Evolutionary conservation across 2,329 filamentous ascomycete species (phyloP).

Genomic region (Metarhizium rileyi): DNA sequence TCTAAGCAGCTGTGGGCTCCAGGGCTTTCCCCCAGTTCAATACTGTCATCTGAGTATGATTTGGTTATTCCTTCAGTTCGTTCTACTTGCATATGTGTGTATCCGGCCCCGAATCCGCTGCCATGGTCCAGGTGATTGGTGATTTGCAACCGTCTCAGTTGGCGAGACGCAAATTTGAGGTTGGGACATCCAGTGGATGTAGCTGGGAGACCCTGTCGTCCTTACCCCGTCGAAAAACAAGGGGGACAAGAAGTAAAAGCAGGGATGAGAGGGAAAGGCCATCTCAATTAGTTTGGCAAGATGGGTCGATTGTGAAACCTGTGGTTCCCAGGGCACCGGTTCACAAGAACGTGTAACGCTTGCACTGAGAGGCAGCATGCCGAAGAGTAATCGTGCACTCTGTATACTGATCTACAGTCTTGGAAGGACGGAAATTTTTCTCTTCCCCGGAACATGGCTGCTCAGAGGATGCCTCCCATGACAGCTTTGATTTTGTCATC

Average conservation of each 20-base stretch:
- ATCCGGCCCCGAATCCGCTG: conserved; percentile 3
- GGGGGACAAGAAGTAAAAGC: too few relatives aligned
- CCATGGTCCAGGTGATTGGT: neutral
- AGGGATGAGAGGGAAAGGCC: too few relatives aligned
- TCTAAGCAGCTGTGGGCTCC: neutral
- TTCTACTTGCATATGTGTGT: conserved; percentile 4
- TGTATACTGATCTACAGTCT: neutral
- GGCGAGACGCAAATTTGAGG: conserved; percentile 4
- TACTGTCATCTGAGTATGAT: neutral
- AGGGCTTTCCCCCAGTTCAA: neutral
- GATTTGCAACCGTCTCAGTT: conserved; percentile 7
- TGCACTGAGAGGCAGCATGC: conserved; percentile 8
- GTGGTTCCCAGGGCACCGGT: conserved; percentile 3
- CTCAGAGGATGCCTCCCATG: neutral
- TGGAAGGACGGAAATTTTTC: conserved; percentile 1
- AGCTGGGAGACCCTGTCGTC: neutral
- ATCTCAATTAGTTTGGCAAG: neutral
- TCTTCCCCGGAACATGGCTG: neutral
- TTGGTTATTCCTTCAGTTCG: neutral
- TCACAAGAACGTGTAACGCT: conserved; percentile 5
- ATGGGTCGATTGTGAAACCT: conserved; percentile 1
- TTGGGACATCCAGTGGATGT: neutral
- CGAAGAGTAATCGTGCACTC: conserved; percentile 1
- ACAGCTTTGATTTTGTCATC: neutral
- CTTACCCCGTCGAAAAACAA: too few relatives aligned